A percentile compares a stretch with the other conserved stretches of the same genome.
These are phyloP conservation scores for Phytophthora macrochlamydospora DNA, from an alignment of 352 stramenopile species.

Conservation along the genomic window DNA sequence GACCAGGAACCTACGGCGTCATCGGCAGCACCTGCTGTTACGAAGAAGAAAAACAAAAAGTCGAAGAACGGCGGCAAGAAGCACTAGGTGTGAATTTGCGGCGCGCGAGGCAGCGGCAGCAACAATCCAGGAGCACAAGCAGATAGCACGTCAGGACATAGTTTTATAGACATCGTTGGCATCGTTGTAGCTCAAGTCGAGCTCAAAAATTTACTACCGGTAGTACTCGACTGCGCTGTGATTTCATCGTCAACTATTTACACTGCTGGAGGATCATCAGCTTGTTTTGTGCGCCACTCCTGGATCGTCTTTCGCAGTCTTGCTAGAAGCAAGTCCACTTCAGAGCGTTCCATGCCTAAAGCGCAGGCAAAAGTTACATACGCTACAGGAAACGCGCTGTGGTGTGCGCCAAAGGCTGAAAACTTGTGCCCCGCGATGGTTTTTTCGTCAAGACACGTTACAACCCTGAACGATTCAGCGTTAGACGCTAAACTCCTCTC, in stretches of 20 bases:
- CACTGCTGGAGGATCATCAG: too few relatives aligned
- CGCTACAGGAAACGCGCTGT: conserved; percentile 81
- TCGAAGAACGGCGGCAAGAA: conserved; percentile 72
- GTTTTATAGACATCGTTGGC: conserved; percentile 38
- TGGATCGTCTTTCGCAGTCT: conserved; percentile 93
- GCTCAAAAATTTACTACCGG: too few relatives aligned
- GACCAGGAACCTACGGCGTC: conserved; percentile 26
- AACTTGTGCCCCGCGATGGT: conserved; percentile 92
- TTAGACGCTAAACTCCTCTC: not conserved
- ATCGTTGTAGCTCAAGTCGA: conserved; percentile 2
- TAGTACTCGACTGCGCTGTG: too few relatives aligned
- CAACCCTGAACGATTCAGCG: conserved; percentile 62
- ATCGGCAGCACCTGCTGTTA: conserved; percentile 16
- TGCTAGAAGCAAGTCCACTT: conserved; percentile 93
- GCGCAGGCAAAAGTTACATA: conserved; percentile 98
- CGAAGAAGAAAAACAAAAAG: conserved; percentile 78
- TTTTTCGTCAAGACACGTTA: conserved; percentile 87
- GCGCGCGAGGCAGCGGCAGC: conserved; percentile 1
- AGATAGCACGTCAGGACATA: conserved; percentile 31
- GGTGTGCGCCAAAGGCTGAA: conserved; percentile 93
- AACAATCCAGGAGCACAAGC: conserved; percentile 7
- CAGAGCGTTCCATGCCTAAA: conserved; percentile 91
- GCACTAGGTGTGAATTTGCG: conserved; percentile 40
- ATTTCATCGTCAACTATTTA: too few relatives aligned
- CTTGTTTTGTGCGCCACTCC: conserved; percentile 77